Evolutionary conservation across 352 stramenopile genomes (phyloP), one percentile per base, ranked within the genome.

Genomic region (Phytophthora ramorum): DNA sequence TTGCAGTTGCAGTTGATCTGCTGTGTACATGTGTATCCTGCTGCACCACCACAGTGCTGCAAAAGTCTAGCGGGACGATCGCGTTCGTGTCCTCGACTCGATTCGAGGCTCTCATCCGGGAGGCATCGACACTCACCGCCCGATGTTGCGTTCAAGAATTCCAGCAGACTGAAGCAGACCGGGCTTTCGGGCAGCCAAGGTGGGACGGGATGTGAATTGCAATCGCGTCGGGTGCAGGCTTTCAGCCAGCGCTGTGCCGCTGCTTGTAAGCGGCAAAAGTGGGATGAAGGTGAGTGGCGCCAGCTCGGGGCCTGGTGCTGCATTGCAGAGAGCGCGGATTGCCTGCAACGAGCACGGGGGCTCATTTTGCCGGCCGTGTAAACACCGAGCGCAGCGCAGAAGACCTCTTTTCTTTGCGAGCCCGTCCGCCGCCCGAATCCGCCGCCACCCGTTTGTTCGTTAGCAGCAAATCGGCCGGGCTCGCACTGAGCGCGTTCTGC

Each of bases 261-360:
- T 7, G 19, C 17, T 45, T 4, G 37, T 28, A 35, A 45, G 38
- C 20, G 41, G 65, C 60, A 52, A 73, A 34, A 22, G 65, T 73
- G 64, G 65, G 65, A 73, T 69, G 58, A 73, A 73, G 45, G 65
- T 68, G 65, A 68, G 17, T 73, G 65, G 51, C 65, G 65, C 46
- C 49, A 69, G 24, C 34, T n/a, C 40, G 48, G 12, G 58, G n/a
- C 58, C 65, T 69, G 54, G 40, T 38, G 61, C 40, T 71, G 52
- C 14, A 53, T 63, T 69, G 45, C 28, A 26, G 12, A 14, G 12
- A 32, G 34, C 44, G 40, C 44, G 35, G 60, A 63, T 63, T 69
- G 44, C 61, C 46, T 35, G 12, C 6, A 34, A 16, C n/a, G 26
- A 37, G 47, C 37, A 68, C 51, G 51, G 17, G 5, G 7, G 20